Percentiles rank a stretch among this genome's conserved stretches.
Evolutionary conservation across 768 basidiomycete species (phyloP).

Genomic region (Omphalotus guepiniiformis): DNA sequence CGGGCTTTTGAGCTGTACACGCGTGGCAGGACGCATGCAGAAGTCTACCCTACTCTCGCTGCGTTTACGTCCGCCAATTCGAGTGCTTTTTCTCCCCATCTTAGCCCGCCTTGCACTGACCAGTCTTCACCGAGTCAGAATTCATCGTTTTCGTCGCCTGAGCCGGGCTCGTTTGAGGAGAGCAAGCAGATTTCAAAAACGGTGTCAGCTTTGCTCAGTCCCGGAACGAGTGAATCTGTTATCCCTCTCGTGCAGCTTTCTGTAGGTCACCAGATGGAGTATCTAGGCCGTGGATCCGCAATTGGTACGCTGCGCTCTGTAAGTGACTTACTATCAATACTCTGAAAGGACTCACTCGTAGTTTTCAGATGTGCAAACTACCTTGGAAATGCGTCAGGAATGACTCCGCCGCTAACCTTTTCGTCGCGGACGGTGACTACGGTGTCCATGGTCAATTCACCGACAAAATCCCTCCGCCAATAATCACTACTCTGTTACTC

Average conservation of each 20-base stretch:
- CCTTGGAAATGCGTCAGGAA: constrained; percentile 40
- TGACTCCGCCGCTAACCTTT: background rate
- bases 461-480: constrained; percentile 12
- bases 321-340: constrained; percentile 35
- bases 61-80: background rate
- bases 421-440: background rate
- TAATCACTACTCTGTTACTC: constrained; percentile 12
- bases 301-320: constrained; percentile 26
- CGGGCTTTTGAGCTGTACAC: constrained; percentile 15
- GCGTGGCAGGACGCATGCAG: constrained; percentile 10
- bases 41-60: background rate
- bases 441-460: constrained; percentile 4
- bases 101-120: background rate
- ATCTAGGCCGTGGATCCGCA: constrained; percentile 8
- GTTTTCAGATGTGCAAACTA: no score
- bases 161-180: constrained; percentile 14
- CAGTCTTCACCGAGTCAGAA: constrained; percentile 13
- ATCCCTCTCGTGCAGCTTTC: constrained; percentile 1
- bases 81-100: background rate
- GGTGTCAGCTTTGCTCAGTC: background rate
- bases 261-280: constrained; percentile 3
- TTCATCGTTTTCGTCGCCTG: constrained; percentile 17
- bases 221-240: background rate
- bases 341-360: constrained; percentile 42
- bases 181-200: constrained; percentile 8